A percentile compares a stretch with the other conserved stretches of the same genome.
Evolutionary conservation across 1,139 yeast species (phyloP).

Genomic region (Blastobotrys elegans): DNA sequence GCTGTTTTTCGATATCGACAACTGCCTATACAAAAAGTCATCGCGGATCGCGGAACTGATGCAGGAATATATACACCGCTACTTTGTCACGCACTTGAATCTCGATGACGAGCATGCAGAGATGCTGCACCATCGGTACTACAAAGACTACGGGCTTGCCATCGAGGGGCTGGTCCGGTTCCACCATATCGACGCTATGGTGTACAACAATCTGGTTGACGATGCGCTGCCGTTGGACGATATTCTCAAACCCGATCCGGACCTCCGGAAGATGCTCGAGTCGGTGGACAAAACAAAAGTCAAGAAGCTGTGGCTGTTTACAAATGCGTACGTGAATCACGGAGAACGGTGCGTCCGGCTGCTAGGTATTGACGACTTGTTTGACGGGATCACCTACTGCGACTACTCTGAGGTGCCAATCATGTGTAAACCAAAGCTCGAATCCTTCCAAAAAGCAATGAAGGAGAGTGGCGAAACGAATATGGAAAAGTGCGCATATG

Average conservation of each 20-base stretch:
- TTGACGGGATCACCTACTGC: slow-evolving; percentile 91
- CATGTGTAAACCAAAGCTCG: slow-evolving; percentile 80
- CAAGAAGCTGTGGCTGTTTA: slow-evolving; percentile 74
- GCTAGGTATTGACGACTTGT: slow-evolving; percentile 81
- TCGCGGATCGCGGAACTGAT: slow-evolving; percentile 77
- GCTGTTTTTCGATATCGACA: slow-evolving; percentile 89
- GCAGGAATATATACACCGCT: slow-evolving; percentile 80
- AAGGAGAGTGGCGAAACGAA: slow-evolving; percentile 53
- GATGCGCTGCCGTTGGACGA: slow-evolving; percentile 83
- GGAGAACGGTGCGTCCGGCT: slow-evolving; percentile 68
- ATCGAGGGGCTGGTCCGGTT: slow-evolving; percentile 83
- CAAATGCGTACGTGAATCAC: slow-evolving; percentile 91
- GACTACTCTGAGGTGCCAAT: slow-evolving; percentile 68
- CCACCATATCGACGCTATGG: slow-evolving; percentile 81
- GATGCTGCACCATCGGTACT: slow-evolving; percentile 65
- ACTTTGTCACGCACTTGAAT: slow-evolving; percentile 60
- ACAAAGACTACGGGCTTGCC: slow-evolving; percentile 85
- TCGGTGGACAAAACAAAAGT: slow-evolving; percentile 41
- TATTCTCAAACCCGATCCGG: slow-evolving; percentile 54
- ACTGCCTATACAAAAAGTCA: slow-evolving; percentile 74
- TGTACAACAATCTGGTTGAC: slow-evolving; percentile 82
- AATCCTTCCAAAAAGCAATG: slow-evolving; percentile 53
- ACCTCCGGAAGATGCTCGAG: slow-evolving; percentile 34
- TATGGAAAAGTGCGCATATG: slow-evolving; percentile 50
- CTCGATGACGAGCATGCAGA: slow-evolving; percentile 74